phyloP scores from a whole-genome alignment of 805 yeast species.

The Saccharomycopsis lassenensis region DNA sequence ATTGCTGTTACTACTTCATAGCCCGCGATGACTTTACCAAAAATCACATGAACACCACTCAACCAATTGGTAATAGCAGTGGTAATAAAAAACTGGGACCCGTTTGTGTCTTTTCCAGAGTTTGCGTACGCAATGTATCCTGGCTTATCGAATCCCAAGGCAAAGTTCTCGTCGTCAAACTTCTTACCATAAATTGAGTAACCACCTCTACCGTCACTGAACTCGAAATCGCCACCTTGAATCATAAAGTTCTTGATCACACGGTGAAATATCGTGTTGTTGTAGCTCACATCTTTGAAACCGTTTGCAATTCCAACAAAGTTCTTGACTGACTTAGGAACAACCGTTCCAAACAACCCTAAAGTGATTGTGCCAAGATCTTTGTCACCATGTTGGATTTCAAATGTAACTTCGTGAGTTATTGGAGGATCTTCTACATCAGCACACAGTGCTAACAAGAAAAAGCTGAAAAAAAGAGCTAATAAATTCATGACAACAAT shows the following conservation, averaged over 20 bases:
- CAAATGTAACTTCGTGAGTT: conserved; percentile 36
- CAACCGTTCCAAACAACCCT: conserved; percentile 56
- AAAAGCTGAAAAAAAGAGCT: not conserved
- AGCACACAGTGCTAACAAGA: not conserved
- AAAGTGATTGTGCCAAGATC: conserved; percentile 36
- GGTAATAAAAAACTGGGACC: conserved; percentile 63
- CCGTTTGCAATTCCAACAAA: conserved; percentile 40
- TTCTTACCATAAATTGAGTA: conserved; percentile 64
- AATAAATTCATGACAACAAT: not conserved
- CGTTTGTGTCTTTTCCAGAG: conserved; percentile 56
- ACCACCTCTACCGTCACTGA: conserved; percentile 62
- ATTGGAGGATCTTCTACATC: conserved; percentile 35
- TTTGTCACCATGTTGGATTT: conserved; percentile 26
- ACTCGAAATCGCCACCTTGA: conserved; percentile 82
- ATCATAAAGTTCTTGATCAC: conserved; percentile 66
- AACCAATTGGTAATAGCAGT: conserved; percentile 41
- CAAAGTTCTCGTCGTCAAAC: conserved; percentile 69
- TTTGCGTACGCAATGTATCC: conserved; percentile 68
- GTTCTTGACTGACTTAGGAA: conserved; percentile 53
- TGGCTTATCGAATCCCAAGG: conserved; percentile 55
- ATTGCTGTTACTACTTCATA: conserved; percentile 49
- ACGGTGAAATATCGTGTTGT: conserved; percentile 58
- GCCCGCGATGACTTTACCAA: conserved; percentile 68
- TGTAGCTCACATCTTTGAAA: conserved; percentile 38
- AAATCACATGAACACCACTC: conserved; percentile 60